phyloP scores from a whole-genome alignment of 208 protist genomes.

The Tetramitus jugosus region DNA sequence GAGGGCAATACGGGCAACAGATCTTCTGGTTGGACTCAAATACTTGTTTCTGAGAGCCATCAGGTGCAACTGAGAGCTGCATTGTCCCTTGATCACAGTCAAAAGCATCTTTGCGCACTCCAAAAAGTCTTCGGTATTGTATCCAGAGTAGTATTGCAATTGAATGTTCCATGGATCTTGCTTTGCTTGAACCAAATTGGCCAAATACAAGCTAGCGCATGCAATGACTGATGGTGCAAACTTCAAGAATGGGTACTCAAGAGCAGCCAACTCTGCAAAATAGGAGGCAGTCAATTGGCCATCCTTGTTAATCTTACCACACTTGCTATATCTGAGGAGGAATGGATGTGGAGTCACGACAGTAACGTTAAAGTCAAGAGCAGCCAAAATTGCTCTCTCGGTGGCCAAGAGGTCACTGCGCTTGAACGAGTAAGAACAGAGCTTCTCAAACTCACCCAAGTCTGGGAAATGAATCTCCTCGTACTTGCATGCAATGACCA shows the following conservation, averaged over 20 bases:
- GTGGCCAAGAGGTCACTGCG: slow-evolving; percentile 73
- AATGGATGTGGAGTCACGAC: slow-evolving; percentile 71
- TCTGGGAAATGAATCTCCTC: slow-evolving; percentile 83
- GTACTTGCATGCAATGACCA: slow-evolving; percentile 79
- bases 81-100: not conserved
- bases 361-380: slow-evolving; percentile 71
- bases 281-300: slow-evolving; percentile 20
- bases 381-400: slow-evolving; percentile 66
- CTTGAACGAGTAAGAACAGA: slow-evolving; percentile 83
- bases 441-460: slow-evolving; percentile 82
- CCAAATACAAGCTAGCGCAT: slow-evolving; percentile 75
- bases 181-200: slow-evolving; percentile 28
- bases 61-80: not conserved
- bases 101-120: not conserved
- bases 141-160: slow-evolving; percentile 9
- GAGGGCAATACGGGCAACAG: too few relatives aligned
- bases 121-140: not conserved
- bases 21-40: not conserved
- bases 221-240: slow-evolving; percentile 81
- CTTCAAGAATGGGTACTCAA: slow-evolving; percentile 63
- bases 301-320: slow-evolving; percentile 34
- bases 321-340: slow-evolving; percentile 57
- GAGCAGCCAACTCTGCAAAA: slow-evolving; percentile 38
- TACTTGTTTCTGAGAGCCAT: not conserved
- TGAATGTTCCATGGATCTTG: not conserved